Base-by-base conservation (phyloP, 371 early-diverging fungal genomes). In the Mortierella sp. region DNA sequence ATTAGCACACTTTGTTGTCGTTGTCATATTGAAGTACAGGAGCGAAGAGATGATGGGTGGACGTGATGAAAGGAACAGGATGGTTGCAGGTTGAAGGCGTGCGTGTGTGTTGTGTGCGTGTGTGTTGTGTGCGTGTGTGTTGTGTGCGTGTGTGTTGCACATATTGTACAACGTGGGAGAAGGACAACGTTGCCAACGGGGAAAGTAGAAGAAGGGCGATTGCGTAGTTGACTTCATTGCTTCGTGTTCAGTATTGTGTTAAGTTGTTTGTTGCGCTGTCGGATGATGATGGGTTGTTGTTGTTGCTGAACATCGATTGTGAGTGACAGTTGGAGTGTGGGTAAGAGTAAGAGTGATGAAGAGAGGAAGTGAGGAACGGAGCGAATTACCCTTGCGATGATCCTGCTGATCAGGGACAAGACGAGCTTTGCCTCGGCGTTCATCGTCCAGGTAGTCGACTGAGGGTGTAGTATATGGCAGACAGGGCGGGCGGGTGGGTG, bases 361-460 rank as follows among this genome's bases (percentile, higher is more conserved):
- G n/a, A n/a, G 18, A 54, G 49, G 21, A 21, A 72, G 18, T 7
- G 18, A 54, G 6, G 73, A 44, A 70, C 21, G 27, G 12, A 54
- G 46, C 12, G 46, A 11, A 14, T 72, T 85, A 85, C 85, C 82
- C 75, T 78, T 44, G 81, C 68, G 60, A 85, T 81, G 77, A 85
- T 85, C 79, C 85, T 85, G 71, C 79, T 55, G 70, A 85, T 78
- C 72, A 85, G 55, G n/a, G 85, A 85, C 58, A 85, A 43, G 74
- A 85, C 79, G 71, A 85, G 56, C 51, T 81, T 85, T 51, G 82
- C 63, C 72, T 85, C 85, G 43, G 85, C 81, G 70, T 79, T 85
- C 60, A 76, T 76, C 85, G 79, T 85, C 75, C 35, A 54, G 65
- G 12, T 70, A n/a, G 32, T n/a, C 38, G 72, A 32, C n/a, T 46